phyloP scores from a whole-genome alignment of 2,329 filamentous ascomycete species.

The Ilyonectria destructans region DNA sequence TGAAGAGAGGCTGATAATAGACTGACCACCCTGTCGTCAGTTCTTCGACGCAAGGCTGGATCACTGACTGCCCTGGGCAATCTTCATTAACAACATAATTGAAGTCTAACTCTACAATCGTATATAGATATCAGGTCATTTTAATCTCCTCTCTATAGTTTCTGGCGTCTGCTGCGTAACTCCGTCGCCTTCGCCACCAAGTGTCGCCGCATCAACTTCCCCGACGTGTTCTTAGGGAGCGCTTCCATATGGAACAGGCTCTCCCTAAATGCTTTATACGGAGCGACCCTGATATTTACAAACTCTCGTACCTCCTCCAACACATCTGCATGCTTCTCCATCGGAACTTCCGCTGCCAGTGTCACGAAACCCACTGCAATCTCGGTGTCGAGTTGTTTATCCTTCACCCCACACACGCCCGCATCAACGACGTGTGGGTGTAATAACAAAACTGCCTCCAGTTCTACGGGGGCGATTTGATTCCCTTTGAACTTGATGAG shows the following conservation, averaged over 20 bases:
- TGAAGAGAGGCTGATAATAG: conserved; percentile 34
- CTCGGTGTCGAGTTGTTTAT: conserved; percentile 47
- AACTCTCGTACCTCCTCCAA: conserved; percentile 43
- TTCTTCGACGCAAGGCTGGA: too few relatives aligned
- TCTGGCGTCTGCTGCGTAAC: conserved; percentile 29
- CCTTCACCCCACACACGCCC: conserved; percentile 51
- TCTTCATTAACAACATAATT: too few relatives aligned
- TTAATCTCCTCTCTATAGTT: conserved; percentile 20
- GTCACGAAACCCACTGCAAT: conserved; percentile 52
- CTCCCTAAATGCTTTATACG: conserved; percentile 52
- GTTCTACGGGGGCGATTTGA: conserved; percentile 51
- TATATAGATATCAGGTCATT: too few relatives aligned
- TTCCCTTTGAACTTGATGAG: conserved; percentile 38
- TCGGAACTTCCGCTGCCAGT: conserved; percentile 27
- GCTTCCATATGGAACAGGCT: conserved; percentile 45
- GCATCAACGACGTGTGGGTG: conserved; percentile 50
- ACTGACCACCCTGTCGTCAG: neutral
- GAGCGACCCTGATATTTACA: conserved; percentile 49
- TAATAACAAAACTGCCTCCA: conserved; percentile 50
- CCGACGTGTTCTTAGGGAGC: conserved; percentile 50
- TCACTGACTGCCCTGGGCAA: too few relatives aligned
- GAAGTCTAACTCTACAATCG: too few relatives aligned
- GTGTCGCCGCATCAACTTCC: conserved; percentile 51
- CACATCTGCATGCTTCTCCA: conserved; percentile 4
- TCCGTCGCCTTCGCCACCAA: conserved; percentile 35